Conservation (phyloP, 83 land plant species). For the Picea mariana region DNA sequence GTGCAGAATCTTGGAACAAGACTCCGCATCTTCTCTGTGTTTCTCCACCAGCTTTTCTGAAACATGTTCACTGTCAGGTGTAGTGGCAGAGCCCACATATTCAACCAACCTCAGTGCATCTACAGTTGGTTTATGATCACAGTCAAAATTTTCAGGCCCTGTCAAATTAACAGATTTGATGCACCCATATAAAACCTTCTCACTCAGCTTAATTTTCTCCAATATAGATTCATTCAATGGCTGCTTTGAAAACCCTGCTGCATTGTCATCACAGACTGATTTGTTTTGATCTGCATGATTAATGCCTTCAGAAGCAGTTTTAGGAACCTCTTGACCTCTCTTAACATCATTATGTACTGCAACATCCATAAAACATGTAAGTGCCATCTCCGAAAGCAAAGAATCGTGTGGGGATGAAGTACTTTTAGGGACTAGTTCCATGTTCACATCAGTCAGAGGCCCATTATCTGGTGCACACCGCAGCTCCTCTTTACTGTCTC, state of each 20-base stretch:
- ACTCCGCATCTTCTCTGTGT: neutral
- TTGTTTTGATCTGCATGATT: neutral
- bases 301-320: neutral
- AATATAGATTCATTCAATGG: neutral
- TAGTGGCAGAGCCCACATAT: neutral
- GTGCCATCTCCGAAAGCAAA: neutral
- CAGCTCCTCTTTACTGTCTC: neutral
- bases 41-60: neutral
- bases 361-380: neutral
- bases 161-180: neutral
- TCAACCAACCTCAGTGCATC: neutral
- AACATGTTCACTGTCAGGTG: neutral
- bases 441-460: neutral
- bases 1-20: neutral
- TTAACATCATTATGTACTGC: neutral
- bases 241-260: neutral
- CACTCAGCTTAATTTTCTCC: neutral
- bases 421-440: neutral
- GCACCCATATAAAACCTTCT: neutral
- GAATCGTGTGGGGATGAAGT: neutral
- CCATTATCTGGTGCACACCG: neutral
- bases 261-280: neutral
- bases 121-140: neutral
- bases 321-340: neutral
- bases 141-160: neutral